Evolutionary conservation across 2,329 filamentous ascomycete genomes (phyloP).

Genomic region (Ophiostoma novo-ulmi): DNA sequence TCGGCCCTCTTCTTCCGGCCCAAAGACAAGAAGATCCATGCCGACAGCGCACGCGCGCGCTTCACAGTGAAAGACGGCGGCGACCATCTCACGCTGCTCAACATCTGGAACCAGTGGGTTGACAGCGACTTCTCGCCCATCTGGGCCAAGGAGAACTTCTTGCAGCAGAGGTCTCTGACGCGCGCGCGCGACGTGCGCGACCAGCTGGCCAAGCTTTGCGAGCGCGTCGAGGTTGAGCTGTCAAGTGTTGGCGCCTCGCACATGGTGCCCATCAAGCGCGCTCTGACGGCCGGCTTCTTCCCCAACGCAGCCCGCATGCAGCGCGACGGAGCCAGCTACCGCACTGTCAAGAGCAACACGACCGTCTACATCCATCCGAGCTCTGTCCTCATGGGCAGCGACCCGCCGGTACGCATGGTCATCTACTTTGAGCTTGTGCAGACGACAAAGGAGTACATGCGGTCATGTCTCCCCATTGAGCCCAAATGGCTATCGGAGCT

Average conservation of each 20-base stretch:
- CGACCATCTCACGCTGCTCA: slow-evolving; percentile 81
- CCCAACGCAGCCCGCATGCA: slow-evolving; percentile 82
- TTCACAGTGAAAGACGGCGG: slow-evolving; percentile 90
- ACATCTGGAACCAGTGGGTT: slow-evolving; percentile 94
- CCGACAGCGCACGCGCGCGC: slow-evolving; percentile 79
- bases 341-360: slow-evolving; percentile 84
- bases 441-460: slow-evolving; percentile 88
- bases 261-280: slow-evolving; percentile 74
- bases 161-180: slow-evolving; percentile 85
- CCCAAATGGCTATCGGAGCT: slow-evolving; percentile 81
- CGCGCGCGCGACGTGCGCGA: slow-evolving; percentile 88
- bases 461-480: slow-evolving; percentile 78
- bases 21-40: slow-evolving; percentile 95
- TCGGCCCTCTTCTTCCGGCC: slow-evolving; percentile 88
- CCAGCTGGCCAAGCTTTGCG: slow-evolving; percentile 85
- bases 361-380: slow-evolving; percentile 90
- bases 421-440: slow-evolving; percentile 81
- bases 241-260: slow-evolving; percentile 66
- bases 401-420: slow-evolving; percentile 74
- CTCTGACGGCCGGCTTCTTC: slow-evolving; percentile 89
- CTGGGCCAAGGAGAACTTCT: slow-evolving; percentile 88
- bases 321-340: slow-evolving; percentile 78
- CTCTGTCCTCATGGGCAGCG: slow-evolving; percentile 69
- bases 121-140: slow-evolving; percentile 83
- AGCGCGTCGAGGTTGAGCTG: slow-evolving; percentile 78